A percentile compares a stretch with the other conserved stretches of the same genome.
These are phyloP conservation scores for Neophaeococcomyces mojaviensis DNA, from an alignment of 2,329 filamentous ascomycete species.

Conservation along the genomic window DNA sequence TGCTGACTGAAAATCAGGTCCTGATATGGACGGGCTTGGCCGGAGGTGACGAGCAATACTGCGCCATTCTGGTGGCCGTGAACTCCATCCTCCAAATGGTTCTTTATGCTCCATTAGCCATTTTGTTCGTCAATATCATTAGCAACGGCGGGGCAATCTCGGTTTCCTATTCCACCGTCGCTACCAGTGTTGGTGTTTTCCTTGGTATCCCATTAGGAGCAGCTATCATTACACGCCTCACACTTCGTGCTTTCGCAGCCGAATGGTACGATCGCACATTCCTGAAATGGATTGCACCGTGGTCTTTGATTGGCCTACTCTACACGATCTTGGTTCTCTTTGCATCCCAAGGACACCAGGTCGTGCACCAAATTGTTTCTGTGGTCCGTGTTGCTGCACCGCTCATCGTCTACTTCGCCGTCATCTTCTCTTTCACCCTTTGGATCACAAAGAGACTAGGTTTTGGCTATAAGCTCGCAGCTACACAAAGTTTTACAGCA, in stretches of 20 bases:
- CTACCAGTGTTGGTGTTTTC: conserved; percentile 75
- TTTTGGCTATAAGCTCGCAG: conserved; percentile 62
- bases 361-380: conserved; percentile 75
- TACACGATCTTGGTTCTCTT: conserved; percentile 86
- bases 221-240: conserved; percentile 67
- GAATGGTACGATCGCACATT: conserved; percentile 63
- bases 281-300: conserved; percentile 61
- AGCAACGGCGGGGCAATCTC: conserved; percentile 30
- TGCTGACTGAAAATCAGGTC: too few species aligned
- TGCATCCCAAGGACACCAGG: conserved; percentile 67
- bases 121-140: conserved; percentile 66
- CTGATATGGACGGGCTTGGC: conserved; percentile 73
- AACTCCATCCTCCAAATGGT: conserved; percentile 71
- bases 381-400: conserved; percentile 76
- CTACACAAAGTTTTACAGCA: conserved; percentile 79
- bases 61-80: conserved; percentile 68
- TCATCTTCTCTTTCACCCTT: conserved; percentile 66
- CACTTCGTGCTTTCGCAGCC: conserved; percentile 47
- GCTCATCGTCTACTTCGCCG: conserved; percentile 69
- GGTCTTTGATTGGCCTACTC: conserved; percentile 72
- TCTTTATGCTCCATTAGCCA: conserved; percentile 60
- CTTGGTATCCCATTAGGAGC: conserved; percentile 75
- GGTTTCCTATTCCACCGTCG: conserved; percentile 56
- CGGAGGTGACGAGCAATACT: conserved; percentile 72
- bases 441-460: conserved; percentile 56